Base-by-base conservation (phyloP, 371 early-diverging fungal genomes). In the Pancytospora epiphaga region DNA sequence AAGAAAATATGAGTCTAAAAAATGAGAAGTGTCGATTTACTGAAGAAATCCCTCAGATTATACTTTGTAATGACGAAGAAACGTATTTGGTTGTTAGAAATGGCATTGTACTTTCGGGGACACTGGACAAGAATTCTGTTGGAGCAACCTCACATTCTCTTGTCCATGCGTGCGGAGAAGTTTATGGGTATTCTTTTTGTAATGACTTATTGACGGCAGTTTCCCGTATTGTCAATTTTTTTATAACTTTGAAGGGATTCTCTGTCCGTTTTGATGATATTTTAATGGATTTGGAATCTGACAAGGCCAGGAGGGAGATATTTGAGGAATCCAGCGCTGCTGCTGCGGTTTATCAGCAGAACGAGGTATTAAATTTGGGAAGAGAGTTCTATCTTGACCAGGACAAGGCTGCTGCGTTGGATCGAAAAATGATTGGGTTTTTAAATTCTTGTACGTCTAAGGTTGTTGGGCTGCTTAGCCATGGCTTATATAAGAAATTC, bases 181-280 rank as follows among this genome's bases (percentile, higher is more conserved):
- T 93, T 15, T 95, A 95, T 82, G 92, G 94, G 50, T 85, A 90
- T n/a, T 82, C 85, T 22, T 85, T 88, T 27, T 92, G 94, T 18
- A 95, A 94, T 38, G 87, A 86, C 77, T 84, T 97, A 50, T 85
- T 98, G 47, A 90, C 92, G 72, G 89, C 89, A 38, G 83, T 98
- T 54, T 88, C 94, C 33, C 88, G 94, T 63, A 82, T 96, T 37
- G 91, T 96, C 76, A 92, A 94, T 50, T 85, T 86, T 50, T 94
- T 89, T 82, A 82, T 91, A n/a, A 91, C 92, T 80, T 73, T 70
- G 15, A 85, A 85, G 63, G 97, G 94, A 19, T 94, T 94, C 82
- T 88, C 92, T 39, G 92, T 96, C 82, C 86, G 98, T 70, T 94
- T 97, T 90, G 95, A 96, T 77, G 99, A 99, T 86, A 85, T 99